Evolutionary conservation across 2,329 filamentous ascomycete species (phyloP), one percentile per base, ranked within the genome.

Genomic region (Akanthomyces muscarius): DNA sequence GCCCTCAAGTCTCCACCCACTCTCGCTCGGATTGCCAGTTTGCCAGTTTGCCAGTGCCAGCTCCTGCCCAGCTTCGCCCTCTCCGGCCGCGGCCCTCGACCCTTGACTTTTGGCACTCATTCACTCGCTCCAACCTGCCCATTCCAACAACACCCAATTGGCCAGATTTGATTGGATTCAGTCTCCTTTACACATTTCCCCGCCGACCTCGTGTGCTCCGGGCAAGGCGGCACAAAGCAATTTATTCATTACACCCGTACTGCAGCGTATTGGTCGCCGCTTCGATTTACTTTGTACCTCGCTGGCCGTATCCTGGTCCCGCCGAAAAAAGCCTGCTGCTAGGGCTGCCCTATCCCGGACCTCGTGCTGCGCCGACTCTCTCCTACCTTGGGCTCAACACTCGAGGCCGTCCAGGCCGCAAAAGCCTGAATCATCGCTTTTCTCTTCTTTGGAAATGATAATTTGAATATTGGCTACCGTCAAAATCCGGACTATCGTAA

Each of bases 281-380:
- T 28, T 16, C 36, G 6, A n/a, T 21, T 10, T 21, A 21, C 21
- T 21, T 21, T 21, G 21, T 38, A 36, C 38, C 6, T 55, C 16
- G 21, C 52, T 42, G 23, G 53, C 23, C 16, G 36, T 33, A 23
- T 55, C 53, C 14, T 28, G 11, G 38, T 55, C 23, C 38, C 23
- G 42, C 44, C 44, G 5, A 36, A 28, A 56, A 36, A 10, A 25
- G 28, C n/a, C 28, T 47, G 28, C 30, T 59, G 30, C 33, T 50
- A 21, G 45, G 44, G 56, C 33, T 50, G 38, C 50, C 44, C 28
- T 33, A 48, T 59, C 44, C n/a, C 21, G 42, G 42, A 48, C 54
- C 54, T 57, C n/a, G 54, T 57, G 42, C 54, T 57, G 54, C 42
- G 41, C 54, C 54, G 42, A 47, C 42, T 57, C 47, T 11, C 25